phyloP scores from a whole-genome alignment of 2,329 filamentous ascomycete species.

The Triangularia setosa region DNA sequence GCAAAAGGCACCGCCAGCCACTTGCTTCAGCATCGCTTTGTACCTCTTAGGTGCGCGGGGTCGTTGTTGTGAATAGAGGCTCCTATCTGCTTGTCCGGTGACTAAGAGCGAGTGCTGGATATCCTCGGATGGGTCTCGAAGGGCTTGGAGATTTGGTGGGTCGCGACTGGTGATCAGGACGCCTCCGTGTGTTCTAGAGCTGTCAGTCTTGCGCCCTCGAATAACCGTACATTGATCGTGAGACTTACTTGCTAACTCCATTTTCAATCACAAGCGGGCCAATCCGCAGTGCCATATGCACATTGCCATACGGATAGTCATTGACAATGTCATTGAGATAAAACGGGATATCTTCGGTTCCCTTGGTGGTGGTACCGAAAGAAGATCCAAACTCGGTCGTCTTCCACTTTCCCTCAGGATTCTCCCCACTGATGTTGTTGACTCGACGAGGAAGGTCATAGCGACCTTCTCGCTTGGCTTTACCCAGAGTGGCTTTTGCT shows the following conservation, averaged over 20 bases:
- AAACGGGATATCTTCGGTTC: constrained; percentile 2
- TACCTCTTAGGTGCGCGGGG: constrained; percentile 10
- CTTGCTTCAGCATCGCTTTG: constrained; percentile 19
- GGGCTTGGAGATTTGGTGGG: constrained; percentile 5
- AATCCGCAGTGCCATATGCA: constrained; percentile 16
- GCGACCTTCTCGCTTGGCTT: neutral
- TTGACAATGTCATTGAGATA: constrained; percentile 3
- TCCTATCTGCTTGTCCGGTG: neutral
- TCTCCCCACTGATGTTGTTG: neutral
- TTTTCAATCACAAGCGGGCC: constrained; percentile 15
- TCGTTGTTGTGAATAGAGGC: constrained; percentile 9
- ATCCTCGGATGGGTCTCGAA: neutral
- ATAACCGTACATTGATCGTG: neutral
- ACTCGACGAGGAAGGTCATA: neutral
- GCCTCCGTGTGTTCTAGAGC: neutral
- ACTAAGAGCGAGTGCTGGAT: constrained; percentile 4
- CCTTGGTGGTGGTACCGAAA: neutral
- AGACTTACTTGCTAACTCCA: constrained; percentile 9
- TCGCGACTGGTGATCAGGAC: constrained; percentile 13
- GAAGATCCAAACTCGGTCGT: neutral
- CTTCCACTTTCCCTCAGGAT: neutral
- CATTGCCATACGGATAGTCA: constrained; percentile 13
- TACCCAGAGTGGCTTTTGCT: neutral
- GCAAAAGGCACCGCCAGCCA: constrained; percentile 13
- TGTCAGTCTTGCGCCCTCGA: neutral